These are phyloP conservation scores for Saccharomycopsis selenospora DNA, from an alignment of 805 yeast genomes.

Conservation along the genomic window DNA sequence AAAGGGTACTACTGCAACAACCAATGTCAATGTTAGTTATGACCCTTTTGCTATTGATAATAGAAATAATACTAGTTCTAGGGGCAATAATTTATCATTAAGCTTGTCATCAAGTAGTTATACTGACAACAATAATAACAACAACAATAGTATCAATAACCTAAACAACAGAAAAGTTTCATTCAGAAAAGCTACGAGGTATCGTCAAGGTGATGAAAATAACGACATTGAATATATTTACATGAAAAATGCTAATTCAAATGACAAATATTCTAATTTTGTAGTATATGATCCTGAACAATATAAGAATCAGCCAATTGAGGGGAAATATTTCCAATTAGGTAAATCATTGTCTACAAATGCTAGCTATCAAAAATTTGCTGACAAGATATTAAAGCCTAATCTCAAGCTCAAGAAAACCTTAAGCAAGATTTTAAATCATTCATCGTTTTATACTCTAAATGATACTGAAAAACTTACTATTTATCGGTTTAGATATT, in stretches of 20 bases:
- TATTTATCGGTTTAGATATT: conserved; percentile 88
- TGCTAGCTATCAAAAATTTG: conserved; percentile 27
- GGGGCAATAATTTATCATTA: neutral
- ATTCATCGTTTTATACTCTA: conserved; percentile 78
- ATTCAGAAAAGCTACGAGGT: neutral
- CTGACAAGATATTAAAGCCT: conserved; percentile 81
- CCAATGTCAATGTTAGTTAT: neutral
- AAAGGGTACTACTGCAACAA: neutral
- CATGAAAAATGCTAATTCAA: conserved; percentile 24
- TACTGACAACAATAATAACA: neutral
- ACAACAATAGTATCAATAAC: neutral
- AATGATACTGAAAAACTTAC: conserved; percentile 77
- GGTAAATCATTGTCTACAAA: conserved; percentile 78
- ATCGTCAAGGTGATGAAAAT: neutral
- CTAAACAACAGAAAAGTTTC: conserved; percentile 23
- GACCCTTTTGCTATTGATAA: conserved; percentile 12
- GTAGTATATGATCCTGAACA: conserved; percentile 65
- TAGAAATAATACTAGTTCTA: conserved; percentile 4
- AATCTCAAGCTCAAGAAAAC: conserved; percentile 75
- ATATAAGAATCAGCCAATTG: conserved; percentile 70
- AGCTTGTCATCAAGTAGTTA: neutral
- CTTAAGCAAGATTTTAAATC: conserved; percentile 56
- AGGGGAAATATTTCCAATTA: conserved; percentile 73
- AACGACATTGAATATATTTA: conserved; percentile 26
- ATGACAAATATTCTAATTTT: conserved; percentile 27